These are phyloP conservation scores for Cryptosporidium xiaoi DNA, from an alignment of 169 alveolate genomes.

Conservation along the genomic window DNA sequence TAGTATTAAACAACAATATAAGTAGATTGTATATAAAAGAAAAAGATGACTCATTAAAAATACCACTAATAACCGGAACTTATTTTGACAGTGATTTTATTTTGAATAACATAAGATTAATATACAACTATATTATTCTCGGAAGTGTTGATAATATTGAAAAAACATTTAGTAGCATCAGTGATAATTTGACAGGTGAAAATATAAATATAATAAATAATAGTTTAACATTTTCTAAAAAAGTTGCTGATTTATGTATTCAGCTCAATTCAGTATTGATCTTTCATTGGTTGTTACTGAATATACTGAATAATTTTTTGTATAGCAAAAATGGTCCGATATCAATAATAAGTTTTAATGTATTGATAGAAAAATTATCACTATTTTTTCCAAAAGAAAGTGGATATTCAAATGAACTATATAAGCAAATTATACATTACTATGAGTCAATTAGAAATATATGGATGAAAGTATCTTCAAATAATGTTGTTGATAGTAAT, in stretches of 20 bases:
- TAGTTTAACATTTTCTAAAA: slow-evolving; percentile 3
- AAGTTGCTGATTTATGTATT: slow-evolving; percentile 5
- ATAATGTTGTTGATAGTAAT: not conserved
- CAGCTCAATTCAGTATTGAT: slow-evolving; percentile 24
- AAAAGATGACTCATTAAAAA: not conserved
- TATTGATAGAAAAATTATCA: slow-evolving; percentile 48
- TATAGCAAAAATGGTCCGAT: slow-evolving; percentile 61
- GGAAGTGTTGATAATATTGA: not conserved
- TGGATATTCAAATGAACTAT: not conserved
- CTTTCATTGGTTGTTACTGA: slow-evolving; percentile 66
- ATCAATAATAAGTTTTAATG: slow-evolving; percentile 34
- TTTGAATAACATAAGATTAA: slow-evolving; percentile 41
- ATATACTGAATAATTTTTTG: slow-evolving; percentile 39
- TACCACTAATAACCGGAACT: slow-evolving; percentile 50
- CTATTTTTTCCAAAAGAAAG: slow-evolving; percentile 9
- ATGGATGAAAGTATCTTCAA: slow-evolving; percentile 33
- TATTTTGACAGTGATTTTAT: slow-evolving; percentile 46
- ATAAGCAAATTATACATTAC: slow-evolving; percentile 16
- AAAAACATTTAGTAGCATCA: not conserved
- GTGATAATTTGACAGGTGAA: not conserved
- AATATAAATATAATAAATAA: not conserved
- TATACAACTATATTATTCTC: not conserved
- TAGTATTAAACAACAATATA: not conserved
- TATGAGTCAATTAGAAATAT: slow-evolving; percentile 28
- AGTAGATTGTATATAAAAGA: slow-evolving; percentile 2